Conservation (phyloP, 1,139 yeast genomes). For the Yamadazyma songkhlaensis region DNA sequence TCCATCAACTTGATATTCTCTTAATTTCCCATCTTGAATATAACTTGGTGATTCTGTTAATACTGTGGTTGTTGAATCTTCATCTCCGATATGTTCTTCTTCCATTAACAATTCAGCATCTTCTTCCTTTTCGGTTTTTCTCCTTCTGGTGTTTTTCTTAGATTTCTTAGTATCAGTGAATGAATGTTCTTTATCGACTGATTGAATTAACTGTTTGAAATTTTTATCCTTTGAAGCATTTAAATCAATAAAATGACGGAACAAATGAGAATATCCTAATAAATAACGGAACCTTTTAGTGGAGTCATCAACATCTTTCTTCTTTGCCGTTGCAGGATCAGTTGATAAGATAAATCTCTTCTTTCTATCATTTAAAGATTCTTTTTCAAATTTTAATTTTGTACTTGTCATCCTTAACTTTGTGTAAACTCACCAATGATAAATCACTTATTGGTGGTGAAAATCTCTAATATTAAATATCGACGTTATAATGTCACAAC, state of each 20-base stretch:
- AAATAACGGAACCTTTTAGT: constrained; percentile 78
- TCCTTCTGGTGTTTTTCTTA: constrained; percentile 15
- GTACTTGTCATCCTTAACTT: constrained; percentile 6
- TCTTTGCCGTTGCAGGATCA: constrained; percentile 54
- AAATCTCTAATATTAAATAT: too few relatives aligned
- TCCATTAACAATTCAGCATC: constrained; percentile 86
- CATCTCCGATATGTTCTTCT: constrained; percentile 57
- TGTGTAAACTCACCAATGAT: too few relatives aligned
- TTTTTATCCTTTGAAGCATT: constrained; percentile 73
- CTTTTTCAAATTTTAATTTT: constrained; percentile 6
- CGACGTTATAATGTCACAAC: too few relatives aligned
- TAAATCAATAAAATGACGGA: constrained; percentile 83
- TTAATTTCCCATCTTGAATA: constrained; percentile 57
- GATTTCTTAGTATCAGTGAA: constrained; percentile 17
- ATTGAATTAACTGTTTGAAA: constrained; percentile 49
- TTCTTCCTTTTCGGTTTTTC: constrained; percentile 81
- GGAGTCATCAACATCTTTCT: constrained; percentile 65
- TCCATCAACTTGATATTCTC: constrained; percentile 70
- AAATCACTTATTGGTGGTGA: too few relatives aligned
- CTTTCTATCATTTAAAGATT: constrained; percentile 36
- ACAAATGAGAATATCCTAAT: constrained; percentile 78
- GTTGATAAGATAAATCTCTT: constrained; percentile 46
- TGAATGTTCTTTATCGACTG: constrained; percentile 37
- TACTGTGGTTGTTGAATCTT: constrained; percentile 49
- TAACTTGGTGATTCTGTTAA: constrained; percentile 80